Percentiles rank a stretch among this genome's conserved stretches.
Conservation (phyloP, 164 flowering plant genomes). For the Sextonia rubra region DNA sequence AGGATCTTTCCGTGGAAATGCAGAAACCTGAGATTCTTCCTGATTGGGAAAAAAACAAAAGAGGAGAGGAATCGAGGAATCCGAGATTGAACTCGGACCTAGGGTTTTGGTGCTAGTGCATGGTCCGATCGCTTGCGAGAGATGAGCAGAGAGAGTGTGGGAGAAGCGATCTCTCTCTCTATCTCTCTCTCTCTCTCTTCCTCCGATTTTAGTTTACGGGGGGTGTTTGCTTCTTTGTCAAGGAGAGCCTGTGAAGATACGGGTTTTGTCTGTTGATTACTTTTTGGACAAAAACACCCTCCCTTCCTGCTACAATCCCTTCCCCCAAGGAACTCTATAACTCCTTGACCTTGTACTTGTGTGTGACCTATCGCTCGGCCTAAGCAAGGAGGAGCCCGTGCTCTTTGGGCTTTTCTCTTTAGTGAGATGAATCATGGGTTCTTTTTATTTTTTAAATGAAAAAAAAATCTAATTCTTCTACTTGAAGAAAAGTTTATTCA, state of each 20-base stretch:
- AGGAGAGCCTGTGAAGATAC: not conserved
- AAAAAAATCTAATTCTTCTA: no score
- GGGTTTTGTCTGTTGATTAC: not conserved
- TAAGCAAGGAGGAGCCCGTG: no score
- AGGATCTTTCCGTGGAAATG: not conserved
- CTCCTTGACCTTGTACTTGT: no score
- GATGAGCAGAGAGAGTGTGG: not conserved
- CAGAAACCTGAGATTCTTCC: not conserved
- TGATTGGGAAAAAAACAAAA: not conserved
- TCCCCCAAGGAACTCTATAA: no score
- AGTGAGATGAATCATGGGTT: no score
- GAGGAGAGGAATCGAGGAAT: not conserved
- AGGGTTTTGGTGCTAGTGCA: not conserved
- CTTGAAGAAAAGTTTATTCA: no score
- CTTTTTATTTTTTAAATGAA: no score
- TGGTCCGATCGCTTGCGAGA: not conserved
- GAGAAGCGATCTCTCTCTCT: not conserved
- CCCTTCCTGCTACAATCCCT: no score
- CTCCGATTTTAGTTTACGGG: not conserved
- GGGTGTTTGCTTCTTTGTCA: not conserved
- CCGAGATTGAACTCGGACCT: not conserved
- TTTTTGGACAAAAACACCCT: no score
- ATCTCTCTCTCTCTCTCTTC: not conserved
- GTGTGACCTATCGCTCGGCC: no score
- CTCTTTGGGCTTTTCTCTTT: no score